Evolutionary conservation across 139 green algal species (phyloP).

Genomic region (Medakamo hakoo): DNA sequence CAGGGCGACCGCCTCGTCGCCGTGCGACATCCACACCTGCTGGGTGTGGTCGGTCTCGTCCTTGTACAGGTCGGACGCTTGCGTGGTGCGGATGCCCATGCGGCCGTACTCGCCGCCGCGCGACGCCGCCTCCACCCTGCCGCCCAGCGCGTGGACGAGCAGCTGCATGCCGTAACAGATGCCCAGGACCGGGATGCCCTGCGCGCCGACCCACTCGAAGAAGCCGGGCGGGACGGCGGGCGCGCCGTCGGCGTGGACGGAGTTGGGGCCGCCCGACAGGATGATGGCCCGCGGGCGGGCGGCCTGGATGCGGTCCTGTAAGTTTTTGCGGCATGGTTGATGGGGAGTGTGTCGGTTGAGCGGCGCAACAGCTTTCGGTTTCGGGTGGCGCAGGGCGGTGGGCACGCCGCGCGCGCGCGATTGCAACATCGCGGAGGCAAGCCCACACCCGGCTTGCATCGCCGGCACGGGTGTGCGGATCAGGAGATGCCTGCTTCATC

Average conservation of each 20-base stretch:
- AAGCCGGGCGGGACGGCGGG: conserved; percentile 72
- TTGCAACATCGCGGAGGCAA: too few species aligned
- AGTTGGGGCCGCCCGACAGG: conserved; percentile 90
- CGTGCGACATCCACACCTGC: conserved; percentile 97
- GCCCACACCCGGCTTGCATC: too few species aligned
- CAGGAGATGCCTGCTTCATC: too few species aligned
- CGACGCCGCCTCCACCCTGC: conserved; percentile 49
- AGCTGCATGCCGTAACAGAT: conserved; percentile 97
- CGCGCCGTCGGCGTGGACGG: conserved; percentile 76
- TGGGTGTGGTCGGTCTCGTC: conserved; percentile 28
- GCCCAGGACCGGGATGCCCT: conserved; percentile 73
- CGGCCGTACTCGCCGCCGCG: conserved; percentile 88
- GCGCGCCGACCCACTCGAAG: conserved; percentile 47
- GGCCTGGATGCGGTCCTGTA: conserved; percentile 65
- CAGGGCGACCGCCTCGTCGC: conserved; percentile 75
- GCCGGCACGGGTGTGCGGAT: too few species aligned
- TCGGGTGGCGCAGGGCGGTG: too few species aligned
- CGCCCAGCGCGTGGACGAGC: conserved; percentile 35
- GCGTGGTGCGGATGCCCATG: conserved; percentile 69
- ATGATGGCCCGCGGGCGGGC: conserved; percentile 69
- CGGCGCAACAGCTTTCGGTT: not conserved
- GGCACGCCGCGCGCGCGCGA: not conserved
- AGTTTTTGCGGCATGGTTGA: too few species aligned
- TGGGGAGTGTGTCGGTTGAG: not conserved
- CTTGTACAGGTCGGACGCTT: conserved; percentile 47